Evolutionary conservation across 371 early-diverging fungal species (phyloP).

Genomic region (Lichtheimia corymbifera): DNA sequence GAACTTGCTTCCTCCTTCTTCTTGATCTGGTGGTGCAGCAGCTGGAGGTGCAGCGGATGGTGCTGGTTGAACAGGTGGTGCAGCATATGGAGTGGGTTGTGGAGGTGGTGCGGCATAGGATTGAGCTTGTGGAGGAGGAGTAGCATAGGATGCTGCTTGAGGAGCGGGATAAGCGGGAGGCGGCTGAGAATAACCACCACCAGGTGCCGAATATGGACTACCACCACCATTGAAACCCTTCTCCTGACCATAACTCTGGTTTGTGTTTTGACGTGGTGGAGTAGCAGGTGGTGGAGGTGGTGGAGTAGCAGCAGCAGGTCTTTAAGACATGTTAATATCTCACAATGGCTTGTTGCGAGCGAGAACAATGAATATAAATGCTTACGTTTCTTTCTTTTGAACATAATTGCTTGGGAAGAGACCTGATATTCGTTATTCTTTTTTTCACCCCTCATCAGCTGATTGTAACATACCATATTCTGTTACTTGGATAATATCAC

Average conservation of each 20-base stretch:
- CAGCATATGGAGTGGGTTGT: too few relatives aligned
- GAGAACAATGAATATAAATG: neutral
- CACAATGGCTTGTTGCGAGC: neutral
- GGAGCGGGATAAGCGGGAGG: constrained; percentile 7
- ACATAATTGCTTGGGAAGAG: constrained; percentile 38
- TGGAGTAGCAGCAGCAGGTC: constrained; percentile 3
- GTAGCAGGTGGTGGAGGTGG: constrained; percentile 18
- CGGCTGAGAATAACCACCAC: constrained; percentile 14
- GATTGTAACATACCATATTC: constrained; percentile 19
- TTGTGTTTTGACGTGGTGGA: neutral
- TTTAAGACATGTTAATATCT: neutral
- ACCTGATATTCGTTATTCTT: constrained; percentile 10
- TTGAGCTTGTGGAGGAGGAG: constrained; percentile 17
- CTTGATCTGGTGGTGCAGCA: constrained; percentile 3
- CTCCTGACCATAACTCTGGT: constrained; percentile 2
- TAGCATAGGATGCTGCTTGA: constrained; percentile 7
- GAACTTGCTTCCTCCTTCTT: neutral
- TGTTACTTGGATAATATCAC: constrained; percentile 21
- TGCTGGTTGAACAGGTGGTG: constrained; percentile 5
- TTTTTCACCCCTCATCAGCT: too few relatives aligned
- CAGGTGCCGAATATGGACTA: neutral
- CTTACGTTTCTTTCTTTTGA: constrained; percentile 12
- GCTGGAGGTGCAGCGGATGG: constrained; percentile 5
- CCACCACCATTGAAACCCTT: constrained; percentile 7
- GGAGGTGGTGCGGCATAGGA: constrained; percentile 1